phyloP scores from a whole-genome alignment of 345 rosid genomes.

The Sonneratia alba region DNA sequence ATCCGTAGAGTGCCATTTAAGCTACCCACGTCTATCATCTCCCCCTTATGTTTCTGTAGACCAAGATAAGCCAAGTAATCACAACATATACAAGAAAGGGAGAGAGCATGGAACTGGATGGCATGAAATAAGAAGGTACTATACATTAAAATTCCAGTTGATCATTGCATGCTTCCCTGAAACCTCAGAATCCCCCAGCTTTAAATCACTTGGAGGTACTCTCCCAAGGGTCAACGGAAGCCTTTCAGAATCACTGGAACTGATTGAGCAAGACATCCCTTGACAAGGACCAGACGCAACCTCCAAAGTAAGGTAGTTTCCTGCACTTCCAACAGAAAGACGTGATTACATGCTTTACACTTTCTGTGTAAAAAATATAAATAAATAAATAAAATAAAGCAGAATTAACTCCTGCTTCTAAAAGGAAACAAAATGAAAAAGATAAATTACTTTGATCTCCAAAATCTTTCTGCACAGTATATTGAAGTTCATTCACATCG shows the following conservation, averaged over 20 bases:
- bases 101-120: constrained; percentile 7
- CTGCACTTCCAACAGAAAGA: constrained; percentile 79
- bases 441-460: constrained; percentile 64
- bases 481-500: constrained; percentile 23
- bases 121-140: constrained; percentile 8
- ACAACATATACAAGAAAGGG: constrained; percentile 1
- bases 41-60: constrained; percentile 83
- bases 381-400: not conserved
- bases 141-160: constrained; percentile 78
- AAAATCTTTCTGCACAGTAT: constrained; percentile 24
- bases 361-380: constrained; percentile 19
- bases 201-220: constrained; percentile 62
- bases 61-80: constrained; percentile 4
- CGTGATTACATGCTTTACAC: constrained; percentile 40
- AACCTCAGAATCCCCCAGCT: constrained; percentile 79
- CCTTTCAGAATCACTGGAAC: constrained; percentile 52
- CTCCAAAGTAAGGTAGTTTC: constrained; percentile 79
- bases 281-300: constrained; percentile 80
- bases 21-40: constrained; percentile 93
- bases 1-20: constrained; percentile 86
- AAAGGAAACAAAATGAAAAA: constrained; percentile 15
- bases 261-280: constrained; percentile 45
- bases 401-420: constrained; percentile 3
- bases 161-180: constrained; percentile 96
- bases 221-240: constrained; percentile 86